A percentile compares a stretch with the other conserved stretches of the same genome.
Evolutionary conservation across 495 filamentous ascomycete genomes (phyloP).

Genomic region (Penicillium daleae): DNA sequence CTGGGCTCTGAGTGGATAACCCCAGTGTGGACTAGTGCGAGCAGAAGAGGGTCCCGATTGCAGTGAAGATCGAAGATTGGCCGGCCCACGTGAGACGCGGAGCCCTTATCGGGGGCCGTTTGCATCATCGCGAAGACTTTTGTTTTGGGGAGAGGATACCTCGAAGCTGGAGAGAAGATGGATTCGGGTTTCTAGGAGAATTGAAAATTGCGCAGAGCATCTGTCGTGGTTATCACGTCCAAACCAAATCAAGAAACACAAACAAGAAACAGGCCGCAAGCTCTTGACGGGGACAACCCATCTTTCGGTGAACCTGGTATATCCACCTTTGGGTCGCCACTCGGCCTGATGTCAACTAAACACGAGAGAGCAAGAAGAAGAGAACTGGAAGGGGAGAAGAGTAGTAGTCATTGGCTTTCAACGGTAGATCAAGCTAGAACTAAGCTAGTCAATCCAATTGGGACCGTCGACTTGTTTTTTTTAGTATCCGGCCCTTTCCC

Average conservation of each 20-base stretch:
- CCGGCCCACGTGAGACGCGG: constrained; percentile 26
- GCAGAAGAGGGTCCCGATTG: constrained; percentile 9
- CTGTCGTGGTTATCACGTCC: background rate
- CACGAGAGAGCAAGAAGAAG: constrained; percentile 5
- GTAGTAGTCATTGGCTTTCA: no score
- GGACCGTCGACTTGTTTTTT: background rate
- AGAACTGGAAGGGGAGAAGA: constrained; percentile 1
- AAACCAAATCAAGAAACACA: background rate
- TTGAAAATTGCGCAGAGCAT: background rate
- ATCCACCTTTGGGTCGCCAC: constrained; percentile 36
- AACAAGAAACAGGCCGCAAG: constrained; percentile 3
- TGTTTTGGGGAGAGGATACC: background rate
- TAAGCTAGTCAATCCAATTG: background rate
- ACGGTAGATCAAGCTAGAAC: no score
- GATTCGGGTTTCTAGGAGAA: background rate
- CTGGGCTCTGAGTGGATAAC: constrained; percentile 2
- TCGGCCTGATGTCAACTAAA: constrained; percentile 26
- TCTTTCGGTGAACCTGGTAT: constrained; percentile 23
- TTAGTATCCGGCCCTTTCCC: background rate
- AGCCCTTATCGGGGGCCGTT: constrained; percentile 31
- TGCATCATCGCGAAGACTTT: constrained; percentile 21
- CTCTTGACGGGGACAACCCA: background rate
- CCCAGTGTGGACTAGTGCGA: background rate
- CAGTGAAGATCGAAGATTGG: constrained; percentile 15
- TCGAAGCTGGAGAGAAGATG: no score